Percentiles rank a stretch among this genome's conserved stretches.
Conservation (phyloP, 2,329 filamentous ascomycete genomes). For the Neophaeococcomyces aloes region DNA sequence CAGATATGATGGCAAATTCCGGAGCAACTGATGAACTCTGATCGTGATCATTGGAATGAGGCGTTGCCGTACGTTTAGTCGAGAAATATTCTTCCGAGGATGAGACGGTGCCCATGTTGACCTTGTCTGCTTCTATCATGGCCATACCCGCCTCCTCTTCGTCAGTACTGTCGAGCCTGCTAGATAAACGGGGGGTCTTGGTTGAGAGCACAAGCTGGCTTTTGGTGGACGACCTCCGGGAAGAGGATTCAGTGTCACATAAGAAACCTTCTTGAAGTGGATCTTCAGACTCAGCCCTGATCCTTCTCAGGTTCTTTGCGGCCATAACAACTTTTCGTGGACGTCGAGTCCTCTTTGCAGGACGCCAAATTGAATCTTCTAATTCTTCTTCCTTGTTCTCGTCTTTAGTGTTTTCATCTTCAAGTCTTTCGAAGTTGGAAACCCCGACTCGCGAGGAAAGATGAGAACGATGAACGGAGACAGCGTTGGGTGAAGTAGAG, state of each 20-base stretch:
- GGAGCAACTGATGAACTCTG: too few species aligned
- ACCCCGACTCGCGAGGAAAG: background rate
- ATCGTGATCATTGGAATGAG: too few species aligned
- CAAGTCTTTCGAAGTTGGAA: too few species aligned
- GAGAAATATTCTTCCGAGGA: too few species aligned
- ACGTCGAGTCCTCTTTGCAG: background rate
- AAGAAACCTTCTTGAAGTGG: slow-evolving; percentile 19
- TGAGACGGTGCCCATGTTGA: too few species aligned
- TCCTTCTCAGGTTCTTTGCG: background rate
- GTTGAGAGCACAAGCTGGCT: background rate
- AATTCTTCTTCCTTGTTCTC: background rate
- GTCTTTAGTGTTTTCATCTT: background rate
- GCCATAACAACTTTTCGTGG: background rate
- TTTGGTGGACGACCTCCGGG: background rate
- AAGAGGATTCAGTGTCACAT: background rate
- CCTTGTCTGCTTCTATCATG: slow-evolving; percentile 5
- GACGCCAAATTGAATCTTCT: slow-evolving; percentile 1
- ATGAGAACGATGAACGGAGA: background rate
- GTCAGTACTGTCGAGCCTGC: background rate
- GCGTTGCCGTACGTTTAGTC: too few species aligned
- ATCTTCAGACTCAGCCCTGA: slow-evolving; percentile 17
- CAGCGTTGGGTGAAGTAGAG: slow-evolving; percentile 3
- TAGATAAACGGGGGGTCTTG: background rate
- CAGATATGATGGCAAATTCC: too few species aligned
- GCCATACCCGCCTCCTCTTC: background rate